A percentile compares a stretch with the other conserved stretches of the same genome.
Conservation (phyloP, 805 yeast genomes). For the Suhomyces sp. region DNA sequence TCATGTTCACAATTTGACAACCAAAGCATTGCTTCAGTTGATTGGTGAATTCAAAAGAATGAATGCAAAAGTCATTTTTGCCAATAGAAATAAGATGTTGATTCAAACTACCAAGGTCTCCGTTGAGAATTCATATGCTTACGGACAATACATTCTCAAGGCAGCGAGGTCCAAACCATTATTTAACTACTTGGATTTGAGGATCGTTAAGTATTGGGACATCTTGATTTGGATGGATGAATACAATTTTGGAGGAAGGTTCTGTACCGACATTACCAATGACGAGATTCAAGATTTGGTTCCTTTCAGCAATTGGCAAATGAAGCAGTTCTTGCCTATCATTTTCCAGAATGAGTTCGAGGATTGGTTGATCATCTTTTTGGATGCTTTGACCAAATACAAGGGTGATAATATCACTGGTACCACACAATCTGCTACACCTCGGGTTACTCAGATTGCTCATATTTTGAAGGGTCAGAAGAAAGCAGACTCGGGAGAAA, state of each 20-base stretch:
- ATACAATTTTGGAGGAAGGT: constrained; percentile 78
- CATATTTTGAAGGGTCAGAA: constrained; percentile 48
- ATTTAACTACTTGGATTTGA: constrained; percentile 77
- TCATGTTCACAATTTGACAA: constrained; percentile 83
- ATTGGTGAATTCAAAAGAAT: constrained; percentile 73
- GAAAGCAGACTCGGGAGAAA: constrained; percentile 33
- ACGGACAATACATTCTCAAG: constrained; percentile 78
- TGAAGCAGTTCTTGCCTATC: constrained; percentile 68
- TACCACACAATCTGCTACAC: constrained; percentile 44
- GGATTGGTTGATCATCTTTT: constrained; percentile 77
- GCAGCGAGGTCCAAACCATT: constrained; percentile 77
- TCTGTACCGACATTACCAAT: constrained; percentile 45
- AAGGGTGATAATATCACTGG: constrained; percentile 46
- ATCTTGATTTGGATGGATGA: constrained; percentile 93
- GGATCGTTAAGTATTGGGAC: constrained; percentile 84
- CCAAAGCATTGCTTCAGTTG: constrained; percentile 77
- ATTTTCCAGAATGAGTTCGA: constrained; percentile 80
- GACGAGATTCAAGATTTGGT: constrained; percentile 44
- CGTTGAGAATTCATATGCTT: constrained; percentile 88
- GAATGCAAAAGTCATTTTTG: constrained; percentile 79
- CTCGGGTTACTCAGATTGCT: constrained; percentile 68
- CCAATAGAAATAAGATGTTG: constrained; percentile 72
- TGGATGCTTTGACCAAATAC: constrained; percentile 63
- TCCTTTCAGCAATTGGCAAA: constrained; percentile 73
- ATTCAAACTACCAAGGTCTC: constrained; percentile 71